Evolutionary conservation across 768 basidiomycete species (phyloP).

Genomic region (Suillus subalutaceus): DNA sequence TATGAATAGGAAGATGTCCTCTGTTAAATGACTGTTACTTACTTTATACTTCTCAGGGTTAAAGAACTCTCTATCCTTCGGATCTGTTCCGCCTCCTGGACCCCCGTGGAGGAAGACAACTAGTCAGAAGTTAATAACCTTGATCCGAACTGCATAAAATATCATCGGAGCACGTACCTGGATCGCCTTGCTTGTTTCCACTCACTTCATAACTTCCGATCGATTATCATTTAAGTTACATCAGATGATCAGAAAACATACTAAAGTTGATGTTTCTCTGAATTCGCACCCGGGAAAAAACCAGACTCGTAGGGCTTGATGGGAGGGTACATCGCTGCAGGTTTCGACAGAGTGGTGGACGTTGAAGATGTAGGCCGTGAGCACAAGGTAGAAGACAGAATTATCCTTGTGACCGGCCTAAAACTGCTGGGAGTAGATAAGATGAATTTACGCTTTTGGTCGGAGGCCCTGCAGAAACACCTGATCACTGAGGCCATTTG

Average conservation of each 20-base stretch:
- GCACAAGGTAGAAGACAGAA: neutral
- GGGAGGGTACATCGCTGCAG: constrained; percentile 60
- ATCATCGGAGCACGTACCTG: constrained; percentile 47
- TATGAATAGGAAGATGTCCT: constrained; percentile 3
- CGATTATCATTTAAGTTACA: constrained; percentile 9
- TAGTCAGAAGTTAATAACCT: constrained; percentile 25
- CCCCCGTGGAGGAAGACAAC: constrained; percentile 87
- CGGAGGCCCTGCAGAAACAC: neutral
- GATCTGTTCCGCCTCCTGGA: constrained; percentile 76
- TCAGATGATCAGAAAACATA: constrained; percentile 37
- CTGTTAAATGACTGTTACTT: constrained; percentile 7
- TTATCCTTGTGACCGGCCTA: neutral
- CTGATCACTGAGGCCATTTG: neutral
- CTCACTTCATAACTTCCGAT: constrained; percentile 72
- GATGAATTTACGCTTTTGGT: neutral
- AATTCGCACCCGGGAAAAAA: constrained; percentile 59
- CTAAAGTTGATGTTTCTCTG: constrained; percentile 70
- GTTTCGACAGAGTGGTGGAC: neutral
- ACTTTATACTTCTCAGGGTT: constrained; percentile 87
- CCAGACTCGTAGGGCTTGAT: constrained; percentile 68
- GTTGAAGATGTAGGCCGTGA: neutral
- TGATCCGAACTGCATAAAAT: constrained; percentile 8
- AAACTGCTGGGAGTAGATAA: constrained; percentile 3
- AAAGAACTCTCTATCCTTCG: constrained; percentile 77
- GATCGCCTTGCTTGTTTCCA: constrained; percentile 75